Evolutionary conservation across 2,329 filamentous ascomycete species (phyloP).

Genomic region (Peltaster fructicola): DNA sequence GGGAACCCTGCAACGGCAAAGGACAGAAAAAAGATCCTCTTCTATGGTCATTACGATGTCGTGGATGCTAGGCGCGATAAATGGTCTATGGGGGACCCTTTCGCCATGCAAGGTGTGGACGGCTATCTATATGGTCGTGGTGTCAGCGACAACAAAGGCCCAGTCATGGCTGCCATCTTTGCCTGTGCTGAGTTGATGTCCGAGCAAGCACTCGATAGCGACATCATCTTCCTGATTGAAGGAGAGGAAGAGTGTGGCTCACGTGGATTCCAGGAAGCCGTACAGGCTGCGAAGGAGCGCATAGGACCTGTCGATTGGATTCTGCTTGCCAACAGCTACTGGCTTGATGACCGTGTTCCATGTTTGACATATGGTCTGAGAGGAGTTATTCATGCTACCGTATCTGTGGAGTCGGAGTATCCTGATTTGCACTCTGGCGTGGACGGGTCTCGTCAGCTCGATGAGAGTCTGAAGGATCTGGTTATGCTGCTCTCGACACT

Average conservation of each 20-base stretch:
- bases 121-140: slow-evolving; percentile 90
- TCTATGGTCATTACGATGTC: slow-evolving; percentile 97
- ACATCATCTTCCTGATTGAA: slow-evolving; percentile 87
- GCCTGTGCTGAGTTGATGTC: slow-evolving; percentile 79
- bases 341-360: slow-evolving; percentile 89
- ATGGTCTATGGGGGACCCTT: slow-evolving; percentile 68
- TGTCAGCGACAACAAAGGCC: slow-evolving; percentile 96
- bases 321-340: slow-evolving; percentile 91
- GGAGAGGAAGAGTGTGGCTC: slow-evolving; percentile 94
- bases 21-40: slow-evolving; percentile 69
- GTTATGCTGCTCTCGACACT: slow-evolving; percentile 67
- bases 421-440: slow-evolving; percentile 91
- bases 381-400: slow-evolving; percentile 82
- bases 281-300: slow-evolving; percentile 59
- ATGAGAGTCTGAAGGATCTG: slow-evolving; percentile 83
- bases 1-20: slow-evolving; percentile 50
- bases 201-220: slow-evolving; percentile 65
- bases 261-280: slow-evolving; percentile 70
- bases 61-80: slow-evolving; percentile 69
- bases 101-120: slow-evolving; percentile 72
- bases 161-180: slow-evolving; percentile 83
- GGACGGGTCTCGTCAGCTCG: slow-evolving; percentile 78
- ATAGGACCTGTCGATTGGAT: slow-evolving; percentile 93
- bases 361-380: slow-evolving; percentile 89
- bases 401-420: slow-evolving; percentile 69